Conservation (phyloP, 805 yeast species). For the Candida quercuum region DNA sequence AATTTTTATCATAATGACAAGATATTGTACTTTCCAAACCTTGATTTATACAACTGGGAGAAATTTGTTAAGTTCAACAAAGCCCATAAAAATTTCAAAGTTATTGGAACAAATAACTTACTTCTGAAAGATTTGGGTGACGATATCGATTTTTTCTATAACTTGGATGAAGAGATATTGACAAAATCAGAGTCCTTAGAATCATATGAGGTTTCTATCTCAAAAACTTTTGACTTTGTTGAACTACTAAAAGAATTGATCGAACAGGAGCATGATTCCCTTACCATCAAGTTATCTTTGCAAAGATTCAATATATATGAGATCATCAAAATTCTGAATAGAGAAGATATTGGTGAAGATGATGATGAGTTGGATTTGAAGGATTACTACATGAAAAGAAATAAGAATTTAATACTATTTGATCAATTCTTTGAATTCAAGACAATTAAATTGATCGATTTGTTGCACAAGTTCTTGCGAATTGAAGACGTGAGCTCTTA, state of each 20-base stretch:
- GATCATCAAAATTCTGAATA: slow-evolving; percentile 23
- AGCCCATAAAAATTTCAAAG: slow-evolving; percentile 24
- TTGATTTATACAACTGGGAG: slow-evolving; percentile 57
- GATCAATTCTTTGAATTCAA: slow-evolving; percentile 28
- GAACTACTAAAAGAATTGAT: slow-evolving; percentile 8
- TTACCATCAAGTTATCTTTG: slow-evolving; percentile 22
- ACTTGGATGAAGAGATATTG: slow-evolving; percentile 47
- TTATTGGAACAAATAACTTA: slow-evolving; percentile 68
- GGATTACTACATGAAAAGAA: slow-evolving; percentile 26
- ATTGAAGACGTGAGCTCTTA: background rate
- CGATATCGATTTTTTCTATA: slow-evolving; percentile 58
- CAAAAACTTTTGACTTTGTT: slow-evolving; percentile 19
- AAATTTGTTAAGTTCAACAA: slow-evolving; percentile 26
- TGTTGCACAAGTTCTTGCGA: slow-evolving; percentile 11
- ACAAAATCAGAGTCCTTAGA: slow-evolving; percentile 5
- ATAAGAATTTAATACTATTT: slow-evolving; percentile 27
- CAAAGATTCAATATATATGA: slow-evolving; percentile 28
- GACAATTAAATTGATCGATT: slow-evolving; percentile 18
- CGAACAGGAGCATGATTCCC: slow-evolving; percentile 23
- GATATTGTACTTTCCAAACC: slow-evolving; percentile 46
- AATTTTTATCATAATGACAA: slow-evolving; percentile 37
- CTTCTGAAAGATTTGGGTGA: slow-evolving; percentile 49
- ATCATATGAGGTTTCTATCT: slow-evolving; percentile 13
- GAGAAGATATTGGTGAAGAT: slow-evolving; percentile 10
- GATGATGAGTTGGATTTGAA: slow-evolving; percentile 21